These are phyloP conservation scores for Stagonosporopsis rhizophila DNA, from an alignment of 2,329 filamentous ascomycete genomes.

Conservation along the genomic window DNA sequence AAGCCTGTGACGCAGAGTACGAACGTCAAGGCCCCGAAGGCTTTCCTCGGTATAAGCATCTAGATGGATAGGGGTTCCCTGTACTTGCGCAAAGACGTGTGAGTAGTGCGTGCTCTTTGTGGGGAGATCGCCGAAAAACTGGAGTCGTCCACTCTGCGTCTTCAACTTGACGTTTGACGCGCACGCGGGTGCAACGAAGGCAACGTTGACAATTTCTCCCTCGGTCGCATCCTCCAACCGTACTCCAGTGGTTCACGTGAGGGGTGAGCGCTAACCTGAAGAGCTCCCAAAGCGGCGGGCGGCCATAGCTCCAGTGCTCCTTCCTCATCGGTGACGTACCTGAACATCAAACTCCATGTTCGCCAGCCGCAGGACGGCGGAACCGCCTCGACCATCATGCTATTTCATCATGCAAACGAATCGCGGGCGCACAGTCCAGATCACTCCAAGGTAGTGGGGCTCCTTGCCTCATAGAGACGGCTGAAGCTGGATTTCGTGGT, in stretches of 20 bases:
- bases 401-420: conserved; percentile 28
- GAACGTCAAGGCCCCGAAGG: conserved; percentile 25
- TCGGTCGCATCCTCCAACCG: conserved; percentile 1
- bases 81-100: conserved; percentile 9
- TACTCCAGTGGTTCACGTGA: conserved; percentile 18
- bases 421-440: conserved; percentile 24
- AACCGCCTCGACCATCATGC: conserved; percentile 13
- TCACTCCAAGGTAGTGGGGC: conserved; percentile 22
- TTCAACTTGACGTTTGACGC: conserved; percentile 8
- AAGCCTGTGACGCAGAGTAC: conserved; percentile 19
- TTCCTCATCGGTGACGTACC: conserved; percentile 24
- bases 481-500: conserved; percentile 27
- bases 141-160: conserved; percentile 10
- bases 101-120: conserved; percentile 10
- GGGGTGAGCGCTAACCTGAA: conserved; percentile 15
- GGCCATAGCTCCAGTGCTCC: conserved; percentile 19
- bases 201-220: conserved; percentile 8
- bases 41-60: conserved; percentile 36
- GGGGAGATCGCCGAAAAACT: conserved; percentile 14
- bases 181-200: conserved; percentile 8
- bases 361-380: conserved; percentile 5
- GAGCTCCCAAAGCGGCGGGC: conserved; percentile 3
- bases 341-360: conserved; percentile 10
- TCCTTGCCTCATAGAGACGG: conserved; percentile 26
- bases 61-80: conserved; percentile 15